Evolutionary conservation across 495 filamentous ascomycete species (phyloP), one percentile per base, ranked within the genome.

Genomic region (Aspergillus conjunctus): DNA sequence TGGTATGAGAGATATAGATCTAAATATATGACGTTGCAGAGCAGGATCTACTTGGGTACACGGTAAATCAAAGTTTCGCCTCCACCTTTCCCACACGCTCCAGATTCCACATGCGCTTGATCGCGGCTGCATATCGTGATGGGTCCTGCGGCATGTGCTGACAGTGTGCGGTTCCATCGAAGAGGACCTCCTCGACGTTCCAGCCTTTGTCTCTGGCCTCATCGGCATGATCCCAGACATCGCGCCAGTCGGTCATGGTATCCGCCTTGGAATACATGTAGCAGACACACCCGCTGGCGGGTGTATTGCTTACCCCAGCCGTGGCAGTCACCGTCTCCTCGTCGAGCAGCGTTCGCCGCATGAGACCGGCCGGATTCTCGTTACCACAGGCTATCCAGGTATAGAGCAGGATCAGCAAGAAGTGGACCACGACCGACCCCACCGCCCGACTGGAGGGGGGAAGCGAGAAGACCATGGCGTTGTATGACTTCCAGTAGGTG

Each of bases 391-490:
- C 53, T 14, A 56, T 56, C 53, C 53, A 56, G 0, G 53, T 46
- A n/a, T 56, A 56, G 0, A 56, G 39, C 9, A 56, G 17, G 2
- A 56, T 18, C 20, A 56, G 21, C 18, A 56, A 41, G 17, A 30
- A 56, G 18, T 56, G 53, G 15, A 56, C 37, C 18, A 56, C 53
- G 7, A 56, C 20, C 8, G 34, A 30, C 9, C 53, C 53, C 1
- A 56, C 15, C 1, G 43, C 6, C 18, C 53, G 37, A 43, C 18
- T 18, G 6, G 53, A 45, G 18, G 53, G 53, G 1, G 53, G 53
- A 3, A 56, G 39, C 10, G 53, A 56, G 37, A 56, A 56, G 21
- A 56, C 53, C 53, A 56, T 56, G 18, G 53, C 53, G 21, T 56
- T 31, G 53, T 56, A 56, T 7, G 34, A 44, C 17, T 56, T 56